Conservation (phyloP, 1,139 yeast genomes). For the Dujonia santamariae region DNA sequence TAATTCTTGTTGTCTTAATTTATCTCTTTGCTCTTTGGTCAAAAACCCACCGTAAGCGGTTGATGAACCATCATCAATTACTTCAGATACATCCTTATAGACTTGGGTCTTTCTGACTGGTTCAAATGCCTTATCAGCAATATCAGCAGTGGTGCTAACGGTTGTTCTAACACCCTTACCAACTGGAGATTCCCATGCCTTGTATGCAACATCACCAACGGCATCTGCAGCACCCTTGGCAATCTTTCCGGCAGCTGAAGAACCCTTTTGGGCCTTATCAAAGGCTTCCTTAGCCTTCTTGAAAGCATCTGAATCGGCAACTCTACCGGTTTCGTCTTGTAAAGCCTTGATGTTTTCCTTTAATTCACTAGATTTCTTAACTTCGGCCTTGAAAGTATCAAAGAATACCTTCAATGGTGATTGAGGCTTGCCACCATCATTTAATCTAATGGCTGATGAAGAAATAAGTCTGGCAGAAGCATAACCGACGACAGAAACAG, state of each 20-base stretch:
- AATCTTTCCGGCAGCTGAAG: slow-evolving; percentile 80
- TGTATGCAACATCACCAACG: slow-evolving; percentile 83
- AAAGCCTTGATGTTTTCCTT: slow-evolving; percentile 92
- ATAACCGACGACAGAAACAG: too few relatives aligned
- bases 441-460: slow-evolving; percentile 3
- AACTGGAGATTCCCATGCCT: slow-evolving; percentile 96
- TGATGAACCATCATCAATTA: slow-evolving; percentile 87
- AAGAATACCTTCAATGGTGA: slow-evolving; percentile 91
- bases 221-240: slow-evolving; percentile 90
- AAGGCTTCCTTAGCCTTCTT: slow-evolving; percentile 92
- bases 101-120: slow-evolving; percentile 91
- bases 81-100: slow-evolving; percentile 85
- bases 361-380: slow-evolving; percentile 85
- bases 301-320: slow-evolving; percentile 93
- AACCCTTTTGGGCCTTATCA: slow-evolving; percentile 76
- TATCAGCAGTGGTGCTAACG: slow-evolving; percentile 76
- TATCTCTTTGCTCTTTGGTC: slow-evolving; percentile 76
- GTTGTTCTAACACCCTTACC: slow-evolving; percentile 85
- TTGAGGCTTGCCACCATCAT: slow-evolving; percentile 29
- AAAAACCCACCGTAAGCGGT: slow-evolving; percentile 93
- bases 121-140: slow-evolving; percentile 81
- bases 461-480: not conserved
- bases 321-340: slow-evolving; percentile 93
- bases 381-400: slow-evolving; percentile 87
- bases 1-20: slow-evolving; percentile 68